Evolutionary conservation across 2,329 filamentous ascomycete genomes (phyloP), one percentile per base, ranked within the genome.

Genomic region (Fusarium ramigenum): DNA sequence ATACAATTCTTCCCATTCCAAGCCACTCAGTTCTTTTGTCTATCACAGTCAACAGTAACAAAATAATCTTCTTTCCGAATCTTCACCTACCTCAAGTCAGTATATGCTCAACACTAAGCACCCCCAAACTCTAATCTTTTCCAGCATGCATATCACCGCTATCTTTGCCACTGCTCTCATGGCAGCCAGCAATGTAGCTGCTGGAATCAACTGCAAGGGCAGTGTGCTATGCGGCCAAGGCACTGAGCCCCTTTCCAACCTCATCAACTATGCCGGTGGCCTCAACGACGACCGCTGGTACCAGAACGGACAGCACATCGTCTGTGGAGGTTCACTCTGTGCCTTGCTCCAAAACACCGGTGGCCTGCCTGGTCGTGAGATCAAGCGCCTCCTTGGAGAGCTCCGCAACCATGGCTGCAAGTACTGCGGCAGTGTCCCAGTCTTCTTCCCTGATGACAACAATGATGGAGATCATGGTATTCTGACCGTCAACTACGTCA

Each of bases 381-480:
- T 59, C 10, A 40, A 59, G 56, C 14, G 32, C 18, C 56, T 59
- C 14, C 43, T 59, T 7, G 15, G 23, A 30, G 43, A 59, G 10
- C 42, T 49, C 15, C n/a, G 18, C 5, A 37, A 59, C 23, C 56
- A 59, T 36, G 42, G 43, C 9, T 59, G 56, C 32, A 37, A 36
- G 16, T 12, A 30, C 7, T 49, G 43, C 4, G 43, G 56, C n/a
- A 47, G 42, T 15, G 34, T 59, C 21, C 30, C 42, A 7, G 56
- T 28, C 23, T 59, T 59, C 56, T 49, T 28, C 16, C 34, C 43
- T 0, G 10, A 28, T 15, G 32, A 49, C 16, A 59, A 59, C 19
- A 37, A 40, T 23, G n/a, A 23, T 28, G 25, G 30, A 25, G 18
- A 62, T 64, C 32, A 70, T 54, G 63, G 72, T 53, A 37, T 60